phyloP scores from a whole-genome alignment of 495 filamentous ascomycete species.

The Penicillium mononematosum region DNA sequence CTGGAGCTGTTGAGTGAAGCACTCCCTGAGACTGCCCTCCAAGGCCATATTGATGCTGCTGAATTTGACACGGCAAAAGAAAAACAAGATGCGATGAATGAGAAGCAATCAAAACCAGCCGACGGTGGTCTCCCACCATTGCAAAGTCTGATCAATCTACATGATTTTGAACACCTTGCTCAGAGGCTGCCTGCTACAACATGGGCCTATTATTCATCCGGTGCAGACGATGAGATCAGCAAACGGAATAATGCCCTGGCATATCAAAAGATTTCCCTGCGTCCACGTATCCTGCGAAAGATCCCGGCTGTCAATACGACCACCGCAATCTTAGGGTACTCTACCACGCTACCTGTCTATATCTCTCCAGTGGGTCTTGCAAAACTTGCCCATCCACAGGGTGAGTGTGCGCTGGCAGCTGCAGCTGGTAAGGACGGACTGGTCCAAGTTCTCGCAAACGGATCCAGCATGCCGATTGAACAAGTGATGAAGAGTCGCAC shows the following conservation, averaged over 20 bases:
- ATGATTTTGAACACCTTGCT: slow-evolving; percentile 66
- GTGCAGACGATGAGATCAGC: slow-evolving; percentile 86
- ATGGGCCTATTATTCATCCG: slow-evolving; percentile 85
- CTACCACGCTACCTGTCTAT: slow-evolving; percentile 69
- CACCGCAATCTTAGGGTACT: slow-evolving; percentile 74
- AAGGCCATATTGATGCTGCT: slow-evolving; percentile 24
- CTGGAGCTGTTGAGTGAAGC: slow-evolving; percentile 47
- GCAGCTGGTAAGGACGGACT: slow-evolving; percentile 65
- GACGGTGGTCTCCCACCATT: slow-evolving; percentile 51
- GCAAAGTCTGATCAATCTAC: slow-evolving; percentile 58
- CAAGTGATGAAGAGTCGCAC: slow-evolving; percentile 61
- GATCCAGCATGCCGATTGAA: slow-evolving; percentile 58
- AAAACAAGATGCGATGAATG: not conserved
- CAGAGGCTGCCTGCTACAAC: slow-evolving; percentile 58
- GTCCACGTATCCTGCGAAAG: slow-evolving; percentile 70
- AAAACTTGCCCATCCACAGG: slow-evolving; percentile 77
- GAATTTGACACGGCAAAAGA: not conserved
- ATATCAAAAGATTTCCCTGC: slow-evolving; percentile 78
- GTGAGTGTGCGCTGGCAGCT: slow-evolving; percentile 70
- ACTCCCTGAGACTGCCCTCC: slow-evolving; percentile 21
- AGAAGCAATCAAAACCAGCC: not conserved
- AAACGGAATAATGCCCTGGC: slow-evolving; percentile 76
- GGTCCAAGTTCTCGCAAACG: slow-evolving; percentile 30
- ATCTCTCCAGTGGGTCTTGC: slow-evolving; percentile 76
- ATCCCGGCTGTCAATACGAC: slow-evolving; percentile 67